These are phyloP conservation scores for Multifurca ochricompacta DNA, from an alignment of 768 basidiomycete species.

Conservation along the genomic window DNA sequence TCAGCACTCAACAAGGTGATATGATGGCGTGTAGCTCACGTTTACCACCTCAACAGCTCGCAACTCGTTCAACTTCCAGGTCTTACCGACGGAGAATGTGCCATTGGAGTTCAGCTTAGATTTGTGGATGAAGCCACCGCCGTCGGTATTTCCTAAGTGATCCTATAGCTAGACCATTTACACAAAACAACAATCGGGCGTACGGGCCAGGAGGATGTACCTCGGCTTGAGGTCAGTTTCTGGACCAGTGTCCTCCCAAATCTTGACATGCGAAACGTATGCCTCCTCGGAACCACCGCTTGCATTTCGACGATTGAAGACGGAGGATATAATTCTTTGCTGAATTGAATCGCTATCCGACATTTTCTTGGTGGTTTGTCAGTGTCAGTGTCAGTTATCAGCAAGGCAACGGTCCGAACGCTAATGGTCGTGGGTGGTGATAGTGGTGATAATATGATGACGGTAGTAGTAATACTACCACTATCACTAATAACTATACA, in stretches of 20 bases:
- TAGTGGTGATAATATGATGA: too few species aligned
- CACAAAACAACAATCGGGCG: conserved; percentile 31
- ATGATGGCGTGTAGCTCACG: conserved; percentile 1
- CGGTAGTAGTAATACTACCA: too few species aligned
- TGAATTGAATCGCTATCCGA: conserved; percentile 43
- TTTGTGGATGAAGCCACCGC: conserved; percentile 81
- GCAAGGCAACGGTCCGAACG: conserved; percentile 9
- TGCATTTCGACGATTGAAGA: conserved; percentile 69
- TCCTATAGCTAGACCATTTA: conserved; percentile 1
- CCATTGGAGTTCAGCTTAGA: conserved; percentile 94
- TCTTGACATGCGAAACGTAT: conserved; percentile 86
- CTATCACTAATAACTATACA: too few species aligned
- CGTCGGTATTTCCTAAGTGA: conserved; percentile 48
- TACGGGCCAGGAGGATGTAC: conserved; percentile 87
- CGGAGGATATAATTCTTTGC: conserved; percentile 71
- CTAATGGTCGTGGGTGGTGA: too few species aligned
- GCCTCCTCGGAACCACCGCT: conserved; percentile 60
- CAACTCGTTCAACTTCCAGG: conserved; percentile 83
- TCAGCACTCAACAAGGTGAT: background rate
- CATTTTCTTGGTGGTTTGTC: conserved; percentile 23
- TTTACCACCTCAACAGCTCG: conserved; percentile 64
- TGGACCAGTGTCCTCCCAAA: conserved; percentile 76
- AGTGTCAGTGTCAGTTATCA: too few species aligned
- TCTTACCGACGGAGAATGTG: conserved; percentile 94
- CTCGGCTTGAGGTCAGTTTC: conserved; percentile 76